A percentile compares a stretch with the other conserved stretches of the same genome.
phyloP scores from a whole-genome alignment of 306 rosid genomes.

The Prosopis cineraria region DNA sequence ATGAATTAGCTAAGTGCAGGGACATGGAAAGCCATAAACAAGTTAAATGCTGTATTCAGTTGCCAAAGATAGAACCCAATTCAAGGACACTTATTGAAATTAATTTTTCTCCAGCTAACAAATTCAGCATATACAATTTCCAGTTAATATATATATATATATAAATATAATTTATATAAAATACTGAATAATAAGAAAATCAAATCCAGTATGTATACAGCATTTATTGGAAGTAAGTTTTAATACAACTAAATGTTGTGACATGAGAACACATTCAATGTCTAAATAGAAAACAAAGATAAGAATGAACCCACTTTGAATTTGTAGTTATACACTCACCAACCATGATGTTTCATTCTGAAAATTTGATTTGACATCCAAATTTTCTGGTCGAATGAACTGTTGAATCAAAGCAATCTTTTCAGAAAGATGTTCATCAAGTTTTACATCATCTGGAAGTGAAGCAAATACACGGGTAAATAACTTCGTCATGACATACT shows the following conservation, averaged over 20 bases:
- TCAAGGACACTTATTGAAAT: neutral
- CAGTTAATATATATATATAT: neutral
- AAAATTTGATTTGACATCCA: constrained; percentile 81
- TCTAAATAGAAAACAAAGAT: neutral
- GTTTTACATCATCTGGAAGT: constrained; percentile 78
- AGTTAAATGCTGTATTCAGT: neutral
- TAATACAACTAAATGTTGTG: neutral
- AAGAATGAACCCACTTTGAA: neutral
- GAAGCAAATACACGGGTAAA: constrained; percentile 94
- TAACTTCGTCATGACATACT: constrained; percentile 98
- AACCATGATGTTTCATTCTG: constrained; percentile 97
- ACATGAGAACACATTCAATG: constrained; percentile 4
- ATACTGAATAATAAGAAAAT: constrained; percentile 1
- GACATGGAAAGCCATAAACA: constrained; percentile 14
- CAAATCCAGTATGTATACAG: neutral
- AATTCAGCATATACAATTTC: constrained; percentile 31
- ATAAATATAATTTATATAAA: too few relatives aligned
- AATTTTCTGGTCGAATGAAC: constrained; percentile 87
- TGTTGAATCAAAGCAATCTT: constrained; percentile 92
- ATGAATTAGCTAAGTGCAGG: neutral
- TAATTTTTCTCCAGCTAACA: constrained; percentile 18
- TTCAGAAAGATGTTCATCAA: constrained; percentile 74
- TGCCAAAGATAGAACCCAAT: constrained; percentile 27
- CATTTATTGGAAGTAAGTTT: constrained; percentile 18
- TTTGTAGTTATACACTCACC: constrained; percentile 62